Conservation (phyloP, 148 eudicot genomes). For the Camellia granthamiana region DNA sequence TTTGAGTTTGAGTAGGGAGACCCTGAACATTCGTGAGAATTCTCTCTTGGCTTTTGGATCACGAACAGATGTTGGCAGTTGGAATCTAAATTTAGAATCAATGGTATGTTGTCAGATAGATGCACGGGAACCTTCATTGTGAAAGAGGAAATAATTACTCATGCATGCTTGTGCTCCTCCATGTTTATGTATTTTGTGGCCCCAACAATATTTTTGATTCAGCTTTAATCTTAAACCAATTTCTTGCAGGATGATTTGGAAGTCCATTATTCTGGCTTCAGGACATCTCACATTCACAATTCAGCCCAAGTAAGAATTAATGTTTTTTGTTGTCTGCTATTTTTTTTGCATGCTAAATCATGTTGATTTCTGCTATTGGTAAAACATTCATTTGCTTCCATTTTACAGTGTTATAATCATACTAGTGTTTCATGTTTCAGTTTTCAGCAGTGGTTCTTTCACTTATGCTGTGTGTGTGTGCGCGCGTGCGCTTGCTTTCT, state of each 20-base stretch:
- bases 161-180: constrained; percentile 2
- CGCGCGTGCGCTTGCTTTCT: not conserved
- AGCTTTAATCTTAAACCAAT: constrained; percentile 7
- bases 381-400: constrained; percentile 5
- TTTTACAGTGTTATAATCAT: not conserved
- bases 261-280: constrained; percentile 85
- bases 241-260: constrained; percentile 62
- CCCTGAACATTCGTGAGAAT: constrained; percentile 40
- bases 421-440: not conserved
- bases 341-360: not conserved
- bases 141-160: not conserved
- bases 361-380: not conserved
- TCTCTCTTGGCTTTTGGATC: constrained; percentile 75
- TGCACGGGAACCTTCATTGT: not conserved
- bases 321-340: not conserved
- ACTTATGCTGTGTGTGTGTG: not conserved
- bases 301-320: constrained; percentile 43
- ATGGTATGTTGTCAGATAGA: constrained; percentile 44
- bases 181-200: not conserved
- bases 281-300: constrained; percentile 82
- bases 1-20: constrained; percentile 50
- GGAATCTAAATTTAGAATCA: constrained; percentile 80
- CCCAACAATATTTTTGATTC: not conserved
- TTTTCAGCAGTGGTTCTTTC: constrained; percentile 8
- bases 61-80: constrained; percentile 70